These are phyloP conservation scores for Penicillium decumbens DNA, from an alignment of 2,329 filamentous ascomycete genomes.

Conservation along the genomic window DNA sequence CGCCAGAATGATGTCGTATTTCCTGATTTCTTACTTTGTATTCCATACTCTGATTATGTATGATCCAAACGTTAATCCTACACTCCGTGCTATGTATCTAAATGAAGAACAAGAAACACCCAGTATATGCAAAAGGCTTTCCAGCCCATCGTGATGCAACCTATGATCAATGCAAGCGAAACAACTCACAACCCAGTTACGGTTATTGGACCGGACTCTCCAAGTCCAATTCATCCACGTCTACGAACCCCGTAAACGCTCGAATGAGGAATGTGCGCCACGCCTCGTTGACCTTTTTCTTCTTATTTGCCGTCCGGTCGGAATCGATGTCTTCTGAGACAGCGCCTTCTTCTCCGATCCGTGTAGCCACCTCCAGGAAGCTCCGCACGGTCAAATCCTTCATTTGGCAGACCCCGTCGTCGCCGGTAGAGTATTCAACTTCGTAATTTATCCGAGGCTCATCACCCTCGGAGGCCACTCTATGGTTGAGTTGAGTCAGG, in stretches of 20 bases:
- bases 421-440: constrained; percentile 74
- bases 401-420: constrained; percentile 69
- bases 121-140: constrained; percentile 8
- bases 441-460: constrained; percentile 61
- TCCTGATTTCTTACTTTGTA: too few relatives aligned
- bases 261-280: constrained; percentile 75
- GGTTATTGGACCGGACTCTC: constrained; percentile 1
- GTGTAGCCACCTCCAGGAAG: constrained; percentile 71
- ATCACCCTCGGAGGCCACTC: constrained; percentile 40
- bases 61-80: not conserved
- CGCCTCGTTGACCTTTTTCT: constrained; percentile 52
- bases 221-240: constrained; percentile 61
- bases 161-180: constrained; percentile 6
- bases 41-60: not conserved
- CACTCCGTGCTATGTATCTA: too few relatives aligned
- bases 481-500: constrained; percentile 76
- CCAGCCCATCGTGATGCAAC: constrained; percentile 5
- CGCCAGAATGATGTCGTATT: constrained; percentile 18
- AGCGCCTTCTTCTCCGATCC: constrained; percentile 58
- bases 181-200: not conserved
- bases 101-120: constrained; percentile 3
- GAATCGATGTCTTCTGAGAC: constrained; percentile 27
- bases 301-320: constrained; percentile 29
- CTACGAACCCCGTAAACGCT: constrained; percentile 72
- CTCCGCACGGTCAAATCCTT: constrained; percentile 79